These are phyloP conservation scores for Arthrobotrys sinensis DNA, from an alignment of 2,329 filamentous ascomycete genomes.

Conservation along the genomic window DNA sequence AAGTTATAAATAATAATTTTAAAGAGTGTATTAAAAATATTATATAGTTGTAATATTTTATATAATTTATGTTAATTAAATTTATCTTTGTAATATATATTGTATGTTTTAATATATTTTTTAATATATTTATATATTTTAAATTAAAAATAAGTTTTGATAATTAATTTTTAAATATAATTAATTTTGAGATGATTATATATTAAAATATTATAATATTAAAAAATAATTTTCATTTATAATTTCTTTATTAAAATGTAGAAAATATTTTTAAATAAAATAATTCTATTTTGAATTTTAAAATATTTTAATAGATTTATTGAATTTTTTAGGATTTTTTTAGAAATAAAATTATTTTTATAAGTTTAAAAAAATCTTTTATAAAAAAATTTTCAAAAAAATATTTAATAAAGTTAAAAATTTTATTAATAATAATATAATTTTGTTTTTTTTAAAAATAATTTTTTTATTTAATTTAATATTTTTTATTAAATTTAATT, in stretches of 20 bases:
- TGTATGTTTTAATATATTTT: background rate
- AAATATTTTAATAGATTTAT: background rate
- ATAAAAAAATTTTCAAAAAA: background rate
- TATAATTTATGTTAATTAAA: conserved; percentile 18
- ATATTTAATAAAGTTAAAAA: background rate
- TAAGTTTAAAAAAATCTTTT: background rate
- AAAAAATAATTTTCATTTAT: background rate
- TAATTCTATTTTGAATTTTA: background rate
- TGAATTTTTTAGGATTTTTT: background rate
- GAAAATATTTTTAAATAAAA: background rate
- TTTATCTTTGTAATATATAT: conserved; percentile 19
- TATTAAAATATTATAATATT: background rate
- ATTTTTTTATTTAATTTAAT: background rate
- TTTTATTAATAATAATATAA: conserved; percentile 7
- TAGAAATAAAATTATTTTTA: background rate
- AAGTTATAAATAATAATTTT: too few species aligned
- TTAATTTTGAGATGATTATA: background rate
- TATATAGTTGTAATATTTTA: conserved; percentile 4
- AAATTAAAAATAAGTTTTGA: background rate
- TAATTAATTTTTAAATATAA: background rate
- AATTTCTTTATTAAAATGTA: conserved; percentile 1
- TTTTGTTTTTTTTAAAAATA: background rate
- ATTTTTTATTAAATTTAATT: background rate
- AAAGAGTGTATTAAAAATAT: conserved; percentile 11
- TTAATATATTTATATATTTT: background rate